Evolutionary conservation across 2,329 filamentous ascomycete species (phyloP).

Genomic region (Septoria petroselini): DNA sequence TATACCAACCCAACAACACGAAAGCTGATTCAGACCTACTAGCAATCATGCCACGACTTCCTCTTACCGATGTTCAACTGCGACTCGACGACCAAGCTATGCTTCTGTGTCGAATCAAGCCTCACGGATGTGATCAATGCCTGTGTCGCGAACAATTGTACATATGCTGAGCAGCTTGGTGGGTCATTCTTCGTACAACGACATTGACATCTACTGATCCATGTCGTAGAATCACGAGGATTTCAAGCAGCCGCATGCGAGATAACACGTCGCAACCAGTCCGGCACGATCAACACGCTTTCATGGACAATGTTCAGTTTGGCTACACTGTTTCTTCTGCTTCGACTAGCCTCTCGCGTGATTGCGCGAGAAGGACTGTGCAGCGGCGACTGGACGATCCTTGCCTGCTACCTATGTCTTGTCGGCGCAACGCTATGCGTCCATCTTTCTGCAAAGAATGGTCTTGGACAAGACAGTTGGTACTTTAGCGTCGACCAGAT

Average conservation of each 20-base stretch:
- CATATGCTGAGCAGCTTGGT: conserved; percentile 13
- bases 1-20: neutral
- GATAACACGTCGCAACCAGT: neutral
- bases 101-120: conserved; percentile 1
- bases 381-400: conserved; percentile 10
- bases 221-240: neutral
- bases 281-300: conserved; percentile 6
- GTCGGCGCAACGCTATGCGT: conserved; percentile 6
- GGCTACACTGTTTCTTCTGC: conserved; percentile 10
- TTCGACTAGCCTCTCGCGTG: neutral
- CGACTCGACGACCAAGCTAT: conserved; percentile 1
- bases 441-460: conserved; percentile 8
- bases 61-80: conserved; percentile 9
- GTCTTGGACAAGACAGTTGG: conserved; percentile 15
- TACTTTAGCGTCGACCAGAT: conserved; percentile 8
- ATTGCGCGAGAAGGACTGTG: neutral
- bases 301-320: conserved; percentile 10
- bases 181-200: neutral
- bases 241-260: conserved; percentile 3
- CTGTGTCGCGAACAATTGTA: conserved; percentile 13
- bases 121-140: conserved; percentile 6
- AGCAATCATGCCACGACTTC: conserved; percentile 13
- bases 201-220: neutral
- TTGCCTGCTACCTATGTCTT: conserved; percentile 10
- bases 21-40: neutral